These are phyloP conservation scores for Trametes pubescens DNA, from an alignment of 1,284 basidiomycete genomes.

Conservation along the genomic window DNA sequence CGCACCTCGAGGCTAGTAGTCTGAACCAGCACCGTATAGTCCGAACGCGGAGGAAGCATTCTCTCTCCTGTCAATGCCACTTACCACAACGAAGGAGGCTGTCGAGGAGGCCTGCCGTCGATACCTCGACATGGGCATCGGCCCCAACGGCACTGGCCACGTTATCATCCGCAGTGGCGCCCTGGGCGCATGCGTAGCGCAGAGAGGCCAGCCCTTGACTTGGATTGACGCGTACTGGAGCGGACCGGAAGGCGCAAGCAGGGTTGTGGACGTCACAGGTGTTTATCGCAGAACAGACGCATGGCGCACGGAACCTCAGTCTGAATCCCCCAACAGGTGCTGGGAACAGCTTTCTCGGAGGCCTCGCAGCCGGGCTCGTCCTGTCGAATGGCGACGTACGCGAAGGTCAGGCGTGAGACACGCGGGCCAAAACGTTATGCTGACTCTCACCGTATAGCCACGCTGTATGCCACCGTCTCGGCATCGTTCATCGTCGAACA, in stretches of 20 bases:
- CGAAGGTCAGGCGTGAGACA: constrained; percentile 58
- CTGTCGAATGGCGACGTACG: constrained; percentile 65
- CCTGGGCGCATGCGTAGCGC: constrained; percentile 77
- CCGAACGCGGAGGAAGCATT: constrained; percentile 84
- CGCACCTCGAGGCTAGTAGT: neutral
- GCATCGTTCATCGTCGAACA: constrained; percentile 90
- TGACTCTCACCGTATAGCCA: constrained; percentile 53
- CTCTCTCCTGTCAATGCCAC: constrained; percentile 62
- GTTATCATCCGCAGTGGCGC: constrained; percentile 82
- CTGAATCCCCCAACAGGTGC: constrained; percentile 61
- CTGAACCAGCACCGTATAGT: constrained; percentile 47
- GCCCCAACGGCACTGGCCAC: constrained; percentile 54
- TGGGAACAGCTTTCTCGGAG: constrained; percentile 89
- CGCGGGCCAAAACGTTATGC: neutral
- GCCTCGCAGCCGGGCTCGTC: constrained; percentile 78
- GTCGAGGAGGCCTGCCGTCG: constrained; percentile 69
- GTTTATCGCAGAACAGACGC: neutral
- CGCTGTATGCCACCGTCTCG: constrained; percentile 77
- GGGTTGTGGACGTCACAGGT: constrained; percentile 87
- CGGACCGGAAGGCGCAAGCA: constrained; percentile 48
- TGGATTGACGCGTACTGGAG: constrained; percentile 88
- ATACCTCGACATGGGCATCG: constrained; percentile 68
- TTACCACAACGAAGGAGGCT: constrained; percentile 54
- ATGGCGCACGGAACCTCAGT: neutral
- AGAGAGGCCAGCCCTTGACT: constrained; percentile 30